Percentiles rank a stretch among this genome's conserved stretches.
These are phyloP conservation scores for Hyaloscypha bicolor DNA, from an alignment of 495 filamentous ascomycete species.

Conservation along the genomic window DNA sequence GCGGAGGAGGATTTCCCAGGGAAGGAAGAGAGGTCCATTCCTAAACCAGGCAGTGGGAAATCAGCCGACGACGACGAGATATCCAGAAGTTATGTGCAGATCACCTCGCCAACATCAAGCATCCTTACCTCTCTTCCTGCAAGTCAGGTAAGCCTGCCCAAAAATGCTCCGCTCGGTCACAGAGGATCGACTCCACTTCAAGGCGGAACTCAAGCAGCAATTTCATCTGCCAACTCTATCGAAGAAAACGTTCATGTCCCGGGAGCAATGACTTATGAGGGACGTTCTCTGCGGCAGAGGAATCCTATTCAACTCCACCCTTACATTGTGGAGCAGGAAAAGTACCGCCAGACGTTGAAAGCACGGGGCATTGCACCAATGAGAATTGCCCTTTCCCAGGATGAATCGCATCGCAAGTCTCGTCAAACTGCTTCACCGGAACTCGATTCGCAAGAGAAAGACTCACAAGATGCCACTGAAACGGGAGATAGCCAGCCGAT, in stretches of 20 bases:
- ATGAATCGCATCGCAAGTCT: conserved; percentile 32
- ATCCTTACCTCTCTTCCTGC: conserved; percentile 20
- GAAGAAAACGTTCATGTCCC: neutral
- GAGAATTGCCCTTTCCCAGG: conserved; percentile 44
- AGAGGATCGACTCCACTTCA: neutral
- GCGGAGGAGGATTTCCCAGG: neutral
- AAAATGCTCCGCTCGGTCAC: neutral
- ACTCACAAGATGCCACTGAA: conserved; percentile 28
- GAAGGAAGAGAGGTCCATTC: neutral
- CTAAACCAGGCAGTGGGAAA: neutral
- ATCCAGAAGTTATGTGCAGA: conserved; percentile 29
- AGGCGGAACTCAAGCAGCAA: neutral
- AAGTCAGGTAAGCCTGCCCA: conserved; percentile 6
- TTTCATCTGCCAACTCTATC: neutral
- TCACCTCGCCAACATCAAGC: conserved; percentile 29
- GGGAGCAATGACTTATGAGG: conserved; percentile 13
- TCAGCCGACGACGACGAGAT: conserved; percentile 23
- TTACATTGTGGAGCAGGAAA: conserved; percentile 68
- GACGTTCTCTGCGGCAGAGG: conserved; percentile 61
- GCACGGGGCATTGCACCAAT: conserved; percentile 66
- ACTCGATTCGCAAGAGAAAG: conserved; percentile 27
- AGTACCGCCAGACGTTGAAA: conserved; percentile 61
- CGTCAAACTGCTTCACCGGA: conserved; percentile 20
- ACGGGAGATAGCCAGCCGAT: conserved; percentile 29
- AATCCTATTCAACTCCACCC: conserved; percentile 79